Percentiles rank a stretch among this genome's conserved stretches.
These are phyloP conservation scores for Lachancea waltii DNA, from an alignment of 805 yeast genomes.

Conservation along the genomic window DNA sequence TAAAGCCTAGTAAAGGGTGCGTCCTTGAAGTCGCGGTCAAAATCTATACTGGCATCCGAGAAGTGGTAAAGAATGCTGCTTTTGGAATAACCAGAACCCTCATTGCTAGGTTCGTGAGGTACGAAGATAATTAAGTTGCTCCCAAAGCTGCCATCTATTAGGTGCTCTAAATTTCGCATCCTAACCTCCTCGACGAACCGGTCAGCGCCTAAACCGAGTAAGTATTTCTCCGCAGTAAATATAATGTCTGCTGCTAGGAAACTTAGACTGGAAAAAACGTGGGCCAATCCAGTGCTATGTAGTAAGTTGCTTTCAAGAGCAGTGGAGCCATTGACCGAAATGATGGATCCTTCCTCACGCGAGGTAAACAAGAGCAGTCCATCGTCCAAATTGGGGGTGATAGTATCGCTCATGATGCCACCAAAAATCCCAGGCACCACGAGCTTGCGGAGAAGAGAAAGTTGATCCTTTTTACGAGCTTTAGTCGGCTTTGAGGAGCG, in stretches of 20 bases:
- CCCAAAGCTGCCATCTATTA: slow-evolving; percentile 50
- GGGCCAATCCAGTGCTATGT: slow-evolving; percentile 44
- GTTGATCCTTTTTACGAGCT: slow-evolving; percentile 1
- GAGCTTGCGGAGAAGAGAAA: slow-evolving; percentile 28
- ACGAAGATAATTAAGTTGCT: slow-evolving; percentile 56
- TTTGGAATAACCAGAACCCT: slow-evolving; percentile 30
- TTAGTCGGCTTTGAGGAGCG: slow-evolving; percentile 13
- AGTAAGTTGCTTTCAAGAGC: slow-evolving; percentile 35
- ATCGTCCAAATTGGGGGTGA: slow-evolving; percentile 25
- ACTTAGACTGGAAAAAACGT: slow-evolving; percentile 37
- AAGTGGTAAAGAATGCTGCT: slow-evolving; percentile 58
- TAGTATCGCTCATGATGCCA: slow-evolving; percentile 31
- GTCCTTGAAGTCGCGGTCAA: slow-evolving; percentile 15
- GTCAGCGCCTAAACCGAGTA: slow-evolving; percentile 53
- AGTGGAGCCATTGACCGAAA: slow-evolving; percentile 33
- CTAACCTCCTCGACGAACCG: slow-evolving; percentile 64
- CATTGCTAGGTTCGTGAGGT: slow-evolving; percentile 35
- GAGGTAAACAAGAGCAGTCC: slow-evolving; percentile 19
- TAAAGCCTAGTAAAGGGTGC: slow-evolving; percentile 31
- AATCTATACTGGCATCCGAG: slow-evolving; percentile 18
- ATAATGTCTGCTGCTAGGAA: slow-evolving; percentile 24
- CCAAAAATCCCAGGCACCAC: slow-evolving; percentile 41
- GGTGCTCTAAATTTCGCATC: slow-evolving; percentile 47
- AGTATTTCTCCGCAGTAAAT: slow-evolving; percentile 51
- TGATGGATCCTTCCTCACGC: slow-evolving; percentile 29